Evolutionary conservation across 2,329 filamentous ascomycete species (phyloP), one percentile per base, ranked within the genome.

Genomic region (Allantophomopsis lycopodina): DNA sequence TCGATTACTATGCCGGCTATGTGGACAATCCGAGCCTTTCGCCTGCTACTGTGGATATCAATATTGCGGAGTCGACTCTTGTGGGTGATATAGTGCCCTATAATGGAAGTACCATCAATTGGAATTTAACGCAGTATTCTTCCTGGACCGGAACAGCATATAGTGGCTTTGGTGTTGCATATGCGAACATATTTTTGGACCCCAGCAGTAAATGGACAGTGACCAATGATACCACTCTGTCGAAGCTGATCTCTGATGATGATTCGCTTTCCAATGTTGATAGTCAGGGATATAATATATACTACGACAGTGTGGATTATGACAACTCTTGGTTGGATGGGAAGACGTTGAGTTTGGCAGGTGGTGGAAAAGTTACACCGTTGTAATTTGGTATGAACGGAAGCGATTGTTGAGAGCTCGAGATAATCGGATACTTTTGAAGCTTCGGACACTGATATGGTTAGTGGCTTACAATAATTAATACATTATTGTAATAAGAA

Each of bases 31-130:
- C 40, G 8, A 45, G 36, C 15, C 46, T 58, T 6, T 32, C 35
- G 3, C 55, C 55, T 1, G 55, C 56, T 1, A 40, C 50, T 33
- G 50, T 54, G 0, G 46, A 42, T 8, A 28, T 56, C 12, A 43
- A 41, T 2, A 46, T 60, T 4, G 41, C 41, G 0, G 54, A 56
- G 35, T 55, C 50, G 2, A 36, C 34, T 6, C 37, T 59, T 3
- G 37, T 21, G 5, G 57, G 55, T 8, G 55, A 58, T 32, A 40
- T 60, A 7, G 52, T 59, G 3, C 53, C 53, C 1, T 59, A 56
- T 36, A 57, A 60, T 32, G 46, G 48, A 1, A 49, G 47, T 15
- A 39, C 28, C 13, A 50, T 54, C 17, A 40, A 35, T 2, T 48
- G 40, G 41, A 37, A 34, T 31, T 36, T 51, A 7, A 34, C 35